Percentiles rank a stretch among this genome's conserved stretches.
phyloP scores from a whole-genome alignment of 306 rosid genomes.

The Purshia tridentata region DNA sequence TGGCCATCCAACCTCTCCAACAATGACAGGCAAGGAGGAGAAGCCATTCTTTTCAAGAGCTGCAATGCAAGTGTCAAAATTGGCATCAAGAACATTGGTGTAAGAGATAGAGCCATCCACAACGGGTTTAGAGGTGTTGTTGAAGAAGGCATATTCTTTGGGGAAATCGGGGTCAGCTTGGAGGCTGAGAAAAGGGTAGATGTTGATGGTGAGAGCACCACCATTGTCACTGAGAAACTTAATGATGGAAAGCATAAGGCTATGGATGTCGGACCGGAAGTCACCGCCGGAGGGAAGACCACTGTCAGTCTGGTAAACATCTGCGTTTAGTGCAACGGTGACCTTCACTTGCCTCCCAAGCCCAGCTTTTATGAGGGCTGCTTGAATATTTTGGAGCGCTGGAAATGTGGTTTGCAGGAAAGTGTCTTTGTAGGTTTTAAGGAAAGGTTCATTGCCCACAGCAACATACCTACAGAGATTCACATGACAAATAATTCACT shows the following conservation, averaged over 20 bases:
- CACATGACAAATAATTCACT: neutral
- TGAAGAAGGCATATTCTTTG: constrained; percentile 83
- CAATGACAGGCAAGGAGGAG: constrained; percentile 61
- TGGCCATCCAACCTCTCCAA: constrained; percentile 98
- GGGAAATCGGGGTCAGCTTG: constrained; percentile 91
- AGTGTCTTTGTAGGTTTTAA: constrained; percentile 58
- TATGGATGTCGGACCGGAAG: constrained; percentile 71
- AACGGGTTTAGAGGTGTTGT: constrained; percentile 64
- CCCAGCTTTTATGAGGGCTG: constrained; percentile 87
- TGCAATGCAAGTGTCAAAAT: constrained; percentile 78
- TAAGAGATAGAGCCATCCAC: constrained; percentile 80
- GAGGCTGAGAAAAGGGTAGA: constrained; percentile 95
- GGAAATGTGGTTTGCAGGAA: constrained; percentile 65
- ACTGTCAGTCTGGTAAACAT: constrained; percentile 69
- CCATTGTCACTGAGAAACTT: constrained; percentile 64
- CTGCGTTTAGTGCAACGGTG: constrained; percentile 86
- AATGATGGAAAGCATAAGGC: constrained; percentile 59
- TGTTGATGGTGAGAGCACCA: constrained; percentile 72
- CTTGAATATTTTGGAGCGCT: constrained; percentile 87
- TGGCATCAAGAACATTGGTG: constrained; percentile 89
- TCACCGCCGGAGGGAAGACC: constrained; percentile 80
- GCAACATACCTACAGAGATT: constrained; percentile 58
- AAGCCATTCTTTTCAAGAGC: constrained; percentile 86
- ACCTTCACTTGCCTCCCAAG: constrained; percentile 84
- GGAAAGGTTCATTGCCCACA: constrained; percentile 91